phyloP scores from a whole-genome alignment of 1,284 basidiomycete species.

The Irpex sp. region DNA sequence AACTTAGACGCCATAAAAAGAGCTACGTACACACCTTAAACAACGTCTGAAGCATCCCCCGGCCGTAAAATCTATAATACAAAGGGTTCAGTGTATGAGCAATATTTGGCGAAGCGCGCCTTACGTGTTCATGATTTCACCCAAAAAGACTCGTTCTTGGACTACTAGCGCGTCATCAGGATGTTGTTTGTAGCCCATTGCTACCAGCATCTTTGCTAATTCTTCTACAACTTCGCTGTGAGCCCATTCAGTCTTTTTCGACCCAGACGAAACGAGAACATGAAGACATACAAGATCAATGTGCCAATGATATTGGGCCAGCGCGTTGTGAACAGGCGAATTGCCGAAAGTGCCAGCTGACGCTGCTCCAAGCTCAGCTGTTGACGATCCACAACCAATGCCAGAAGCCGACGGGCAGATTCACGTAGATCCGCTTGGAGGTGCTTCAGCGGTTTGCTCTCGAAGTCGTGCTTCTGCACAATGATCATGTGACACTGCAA shows the following conservation, averaged over 20 bases:
- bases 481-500: slow-evolving; percentile 61
- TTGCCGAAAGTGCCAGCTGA: slow-evolving; percentile 55
- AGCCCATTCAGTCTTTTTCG: background rate
- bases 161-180: slow-evolving; percentile 52
- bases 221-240: slow-evolving; percentile 45
- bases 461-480: slow-evolving; percentile 69
- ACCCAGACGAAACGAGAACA: background rate
- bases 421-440: slow-evolving; percentile 48
- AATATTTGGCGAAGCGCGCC: slow-evolving; percentile 10
- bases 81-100: background rate
- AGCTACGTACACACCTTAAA: slow-evolving; percentile 43
- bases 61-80: slow-evolving; percentile 39
- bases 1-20: background rate
- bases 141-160: slow-evolving; percentile 54
- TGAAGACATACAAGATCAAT: slow-evolving; percentile 44
- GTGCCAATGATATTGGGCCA: slow-evolving; percentile 51
- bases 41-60: slow-evolving; percentile 52
- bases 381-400: slow-evolving; percentile 41
- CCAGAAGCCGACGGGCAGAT: slow-evolving; percentile 48
- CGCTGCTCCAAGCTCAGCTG: slow-evolving; percentile 58
- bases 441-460: slow-evolving; percentile 45
- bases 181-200: slow-evolving; percentile 39
- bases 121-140: slow-evolving; percentile 47
- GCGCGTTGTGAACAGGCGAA: slow-evolving; percentile 58
- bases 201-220: slow-evolving; percentile 42